Percentiles rank a stretch among this genome's conserved stretches.
Evolutionary conservation across 768 basidiomycete genomes (phyloP).

Genomic region (Chlorophyllum brunneum): DNA sequence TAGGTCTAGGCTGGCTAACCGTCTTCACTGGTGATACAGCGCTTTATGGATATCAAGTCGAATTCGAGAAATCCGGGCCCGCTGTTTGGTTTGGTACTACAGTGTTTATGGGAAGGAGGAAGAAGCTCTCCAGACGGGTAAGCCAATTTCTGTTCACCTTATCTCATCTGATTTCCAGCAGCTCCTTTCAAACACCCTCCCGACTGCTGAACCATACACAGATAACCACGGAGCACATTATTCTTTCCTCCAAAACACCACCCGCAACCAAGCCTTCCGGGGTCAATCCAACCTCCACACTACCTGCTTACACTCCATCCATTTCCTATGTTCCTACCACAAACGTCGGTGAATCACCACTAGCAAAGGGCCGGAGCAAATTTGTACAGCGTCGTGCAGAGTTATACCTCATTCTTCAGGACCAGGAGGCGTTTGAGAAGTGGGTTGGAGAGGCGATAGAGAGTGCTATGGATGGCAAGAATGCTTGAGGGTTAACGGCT

Average conservation of each 20-base stretch:
- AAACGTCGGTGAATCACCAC: slow-evolving; percentile 80
- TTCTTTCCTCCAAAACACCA: slow-evolving; percentile 63
- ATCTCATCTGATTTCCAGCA: too few relatives aligned
- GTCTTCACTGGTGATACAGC: slow-evolving; percentile 80
- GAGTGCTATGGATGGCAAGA: slow-evolving; percentile 66
- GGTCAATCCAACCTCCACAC: slow-evolving; percentile 22
- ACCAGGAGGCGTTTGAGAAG: slow-evolving; percentile 66
- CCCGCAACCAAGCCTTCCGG: slow-evolving; percentile 42
- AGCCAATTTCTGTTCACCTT: too few relatives aligned
- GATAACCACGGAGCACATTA: slow-evolving; percentile 91
- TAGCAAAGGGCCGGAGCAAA: slow-evolving; percentile 63
- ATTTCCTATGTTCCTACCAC: slow-evolving; percentile 75
- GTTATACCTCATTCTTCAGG: too few relatives aligned
- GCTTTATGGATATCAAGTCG: slow-evolving; percentile 80
- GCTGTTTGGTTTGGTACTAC: slow-evolving; percentile 77
- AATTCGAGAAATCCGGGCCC: slow-evolving; percentile 87
- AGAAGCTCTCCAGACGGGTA: slow-evolving; percentile 87
- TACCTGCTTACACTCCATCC: slow-evolving; percentile 66
- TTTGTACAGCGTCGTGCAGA: too few relatives aligned
- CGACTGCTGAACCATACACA: too few relatives aligned
- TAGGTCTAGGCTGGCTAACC: slow-evolving; percentile 83
- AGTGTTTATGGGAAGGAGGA: slow-evolving; percentile 86
- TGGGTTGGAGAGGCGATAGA: slow-evolving; percentile 80
- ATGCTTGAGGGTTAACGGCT: slow-evolving; percentile 44
- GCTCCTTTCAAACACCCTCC: too few relatives aligned